phyloP scores from a whole-genome alignment of 495 filamentous ascomycete species.

The Halenospora varia region DNA sequence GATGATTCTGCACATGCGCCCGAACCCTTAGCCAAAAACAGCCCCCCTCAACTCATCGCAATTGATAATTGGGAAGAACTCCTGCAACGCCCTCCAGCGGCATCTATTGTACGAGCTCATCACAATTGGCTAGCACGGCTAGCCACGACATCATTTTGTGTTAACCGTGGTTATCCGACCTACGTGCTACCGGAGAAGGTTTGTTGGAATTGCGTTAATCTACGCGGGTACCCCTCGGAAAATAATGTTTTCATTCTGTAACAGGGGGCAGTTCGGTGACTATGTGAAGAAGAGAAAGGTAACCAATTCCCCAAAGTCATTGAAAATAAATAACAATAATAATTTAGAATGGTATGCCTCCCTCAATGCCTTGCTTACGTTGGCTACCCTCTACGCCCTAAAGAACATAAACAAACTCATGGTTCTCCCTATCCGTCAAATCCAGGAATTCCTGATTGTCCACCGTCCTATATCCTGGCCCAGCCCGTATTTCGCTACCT shows the following conservation, averaged over 20 bases:
- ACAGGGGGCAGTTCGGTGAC: no score
- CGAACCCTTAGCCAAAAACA: no score
- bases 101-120: constrained; percentile 17
- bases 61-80: constrained; percentile 27
- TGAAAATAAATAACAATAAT: no score
- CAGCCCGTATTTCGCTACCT: constrained; percentile 50
- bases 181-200: background rate
- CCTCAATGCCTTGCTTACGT: no score
- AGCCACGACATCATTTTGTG: background rate
- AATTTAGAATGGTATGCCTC: no score
- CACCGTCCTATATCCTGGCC: constrained; percentile 56
- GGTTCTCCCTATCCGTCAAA: constrained; percentile 28
- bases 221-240: no score
- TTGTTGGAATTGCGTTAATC: background rate
- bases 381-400: no score
- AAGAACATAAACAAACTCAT: constrained; percentile 22
- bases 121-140: constrained; percentile 26
- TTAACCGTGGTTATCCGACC: background rate
- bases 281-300: no score
- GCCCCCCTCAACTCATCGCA: constrained; percentile 2
- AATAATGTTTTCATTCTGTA: no score
- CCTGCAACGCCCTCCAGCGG: constrained; percentile 10
- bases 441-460: constrained; percentile 61
- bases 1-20: no score
- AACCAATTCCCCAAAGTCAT: no score